phyloP scores from a whole-genome alignment of 495 filamentous ascomycete species.

The Cercophora newfieldiana region DNA sequence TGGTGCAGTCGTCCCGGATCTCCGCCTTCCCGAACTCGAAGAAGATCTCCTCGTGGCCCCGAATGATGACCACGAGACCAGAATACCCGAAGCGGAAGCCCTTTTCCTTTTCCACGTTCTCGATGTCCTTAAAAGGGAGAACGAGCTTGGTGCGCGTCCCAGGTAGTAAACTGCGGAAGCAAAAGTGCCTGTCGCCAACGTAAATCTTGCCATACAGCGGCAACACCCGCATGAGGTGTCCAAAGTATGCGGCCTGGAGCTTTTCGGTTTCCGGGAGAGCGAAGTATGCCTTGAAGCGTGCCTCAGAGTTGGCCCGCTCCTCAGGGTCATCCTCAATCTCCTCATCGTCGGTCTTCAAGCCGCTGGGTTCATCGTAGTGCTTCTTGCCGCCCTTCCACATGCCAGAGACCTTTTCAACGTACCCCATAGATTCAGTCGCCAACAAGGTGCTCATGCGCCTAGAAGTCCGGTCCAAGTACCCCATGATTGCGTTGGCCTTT shows the following conservation, averaged over 20 bases:
- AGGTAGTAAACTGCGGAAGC: constrained; percentile 87
- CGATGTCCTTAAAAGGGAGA: constrained; percentile 85
- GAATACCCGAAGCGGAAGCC: constrained; percentile 92
- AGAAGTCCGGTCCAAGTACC: constrained; percentile 70
- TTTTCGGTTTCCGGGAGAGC: constrained; percentile 79
- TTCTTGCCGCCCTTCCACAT: constrained; percentile 93
- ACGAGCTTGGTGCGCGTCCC: constrained; percentile 93
- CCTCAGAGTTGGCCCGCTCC: constrained; percentile 59
- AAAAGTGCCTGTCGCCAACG: constrained; percentile 84
- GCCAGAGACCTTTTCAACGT: constrained; percentile 93
- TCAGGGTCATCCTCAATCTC: constrained; percentile 61
- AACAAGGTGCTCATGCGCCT: constrained; percentile 82
- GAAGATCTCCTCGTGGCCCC: constrained; percentile 93
- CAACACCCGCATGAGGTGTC: constrained; percentile 80
- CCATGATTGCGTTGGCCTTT: constrained; percentile 80
- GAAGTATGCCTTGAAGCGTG: constrained; percentile 88
- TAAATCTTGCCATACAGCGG: constrained; percentile 98
- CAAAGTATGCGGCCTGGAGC: constrained; percentile 89
- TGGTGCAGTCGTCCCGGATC: constrained; percentile 81
- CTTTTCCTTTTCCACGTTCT: constrained; percentile 93
- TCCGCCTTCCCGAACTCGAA: constrained; percentile 85
- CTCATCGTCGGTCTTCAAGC: constrained; percentile 62
- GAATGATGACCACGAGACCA: constrained; percentile 86
- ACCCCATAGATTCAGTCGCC: constrained; percentile 93
- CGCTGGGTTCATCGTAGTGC: constrained; percentile 80